These are phyloP conservation scores for Colletotrichum tamarilloi DNA, from an alignment of 2,329 filamentous ascomycete genomes.

Conservation along the genomic window DNA sequence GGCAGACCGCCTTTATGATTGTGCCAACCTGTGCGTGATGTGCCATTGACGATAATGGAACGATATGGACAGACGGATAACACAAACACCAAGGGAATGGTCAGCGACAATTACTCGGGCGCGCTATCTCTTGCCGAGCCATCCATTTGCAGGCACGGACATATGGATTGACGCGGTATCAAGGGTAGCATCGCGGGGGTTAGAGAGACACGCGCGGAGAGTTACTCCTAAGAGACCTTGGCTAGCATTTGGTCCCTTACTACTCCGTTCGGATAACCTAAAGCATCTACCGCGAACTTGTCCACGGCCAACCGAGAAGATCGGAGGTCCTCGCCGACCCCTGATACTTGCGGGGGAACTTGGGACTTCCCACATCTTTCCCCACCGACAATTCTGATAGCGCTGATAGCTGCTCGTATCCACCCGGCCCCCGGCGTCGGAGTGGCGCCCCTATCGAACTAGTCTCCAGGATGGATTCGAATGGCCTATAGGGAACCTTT, in stretches of 20 bases:
- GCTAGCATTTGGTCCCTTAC: neutral
- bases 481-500: neutral
- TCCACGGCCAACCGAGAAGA: neutral
- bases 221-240: neutral
- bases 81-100: neutral
- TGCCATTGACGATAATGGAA: neutral
- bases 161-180: conserved; percentile 1
- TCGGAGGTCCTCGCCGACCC: conserved; percentile 37
- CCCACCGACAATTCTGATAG: conserved; percentile 1
- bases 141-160: conserved; percentile 1
- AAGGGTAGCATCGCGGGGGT: conserved; percentile 8
- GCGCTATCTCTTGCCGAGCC: conserved; percentile 6
- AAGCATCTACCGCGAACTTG: neutral
- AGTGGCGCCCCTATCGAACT: conserved; percentile 25
- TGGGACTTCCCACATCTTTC: neutral
- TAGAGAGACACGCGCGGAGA: conserved; percentile 1
- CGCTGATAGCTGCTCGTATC: conserved; percentile 22
- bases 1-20: conserved; percentile 22
- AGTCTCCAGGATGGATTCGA: neutral
- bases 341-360: conserved; percentile 19
- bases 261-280: neutral
- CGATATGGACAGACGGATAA: neutral
- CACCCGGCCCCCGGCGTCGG: conserved; percentile 24
- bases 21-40: neutral
- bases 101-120: neutral